Base-by-base conservation (phyloP, 2,329 filamentous ascomycete species). In the Aspergillus ochraceus region DNA sequence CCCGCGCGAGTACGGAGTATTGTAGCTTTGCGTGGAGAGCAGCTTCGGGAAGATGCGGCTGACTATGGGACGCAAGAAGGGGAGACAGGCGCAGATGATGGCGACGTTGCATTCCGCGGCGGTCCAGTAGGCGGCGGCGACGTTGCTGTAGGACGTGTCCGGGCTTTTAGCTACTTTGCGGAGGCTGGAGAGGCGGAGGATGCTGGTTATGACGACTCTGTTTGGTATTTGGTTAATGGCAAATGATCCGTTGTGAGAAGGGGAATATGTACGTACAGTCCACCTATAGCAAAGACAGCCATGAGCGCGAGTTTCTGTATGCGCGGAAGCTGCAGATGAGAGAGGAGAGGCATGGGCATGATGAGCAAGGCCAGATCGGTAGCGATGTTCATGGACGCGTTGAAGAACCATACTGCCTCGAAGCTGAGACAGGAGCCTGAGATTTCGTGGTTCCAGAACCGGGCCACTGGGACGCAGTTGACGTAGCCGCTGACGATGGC, bases 71-170 rank as follows among this genome's bases (percentile, higher is more conserved):
- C 76, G 74, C 32, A 78, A 69, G 58, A 75, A 75, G 11, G 77
- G 76, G 5, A 79, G 73, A 22, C 74, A 78, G 45, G 76, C 71
- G 58, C 75, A 77, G 47, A 78, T 74, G 42, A 79, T 79, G 36
- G 73, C 75, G 47, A 78, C 70, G 59, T 78, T 78, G 66, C 74
- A 72, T 64, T 79, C 77, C 45, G 76, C 76, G 6, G 76, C 72
- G 5, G 76, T 77, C 77, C 77, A 79, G 61, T 78, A 79, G 66
- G 80, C 76, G 36, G 79, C 75, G 32, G 63, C 69, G 19, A 76
- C 71, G 49, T 73, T 74, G 63, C 63, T 69, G 70, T 68, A 73
- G 11, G 70, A 73, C 10, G 68, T 71, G 30, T 74, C 72, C 4
- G 63, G 49, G 60, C 62, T 68, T 14, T 58, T 60, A 11, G 71